phyloP scores from a whole-genome alignment of 768 basidiomycete species.

The Porpolomopsis calyptriformis region DNA sequence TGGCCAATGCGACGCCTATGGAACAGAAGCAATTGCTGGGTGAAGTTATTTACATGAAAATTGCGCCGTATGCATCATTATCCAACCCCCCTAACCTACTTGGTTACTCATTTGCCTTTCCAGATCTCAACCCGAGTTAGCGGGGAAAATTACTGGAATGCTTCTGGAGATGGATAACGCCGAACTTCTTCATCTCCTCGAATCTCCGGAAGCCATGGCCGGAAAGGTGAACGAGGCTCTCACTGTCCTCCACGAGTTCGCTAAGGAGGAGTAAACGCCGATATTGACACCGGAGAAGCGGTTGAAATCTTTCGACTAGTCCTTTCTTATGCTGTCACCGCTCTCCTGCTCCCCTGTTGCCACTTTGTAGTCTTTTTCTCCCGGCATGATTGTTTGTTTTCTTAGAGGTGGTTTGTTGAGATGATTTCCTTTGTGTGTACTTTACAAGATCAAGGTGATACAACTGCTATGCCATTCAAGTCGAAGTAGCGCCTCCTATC shows the following conservation, averaged over 20 bases:
- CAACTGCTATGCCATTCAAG: slow-evolving; percentile 32
- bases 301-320: slow-evolving; percentile 31
- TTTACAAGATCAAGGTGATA: slow-evolving; percentile 46
- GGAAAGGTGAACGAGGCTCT: slow-evolving; percentile 91
- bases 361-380: slow-evolving; percentile 21
- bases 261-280: slow-evolving; percentile 28
- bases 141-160: slow-evolving; percentile 99
- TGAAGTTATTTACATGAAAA: slow-evolving; percentile 91
- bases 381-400: slow-evolving; percentile 15
- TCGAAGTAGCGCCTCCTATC: slow-evolving; percentile 2
- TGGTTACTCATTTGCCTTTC: slow-evolving; percentile 2
- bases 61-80: slow-evolving; percentile 59
- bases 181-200: slow-evolving; percentile 84
- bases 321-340: slow-evolving; percentile 38
- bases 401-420: slow-evolving; percentile 37
- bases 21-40: slow-evolving; percentile 99
- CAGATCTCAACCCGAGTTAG: slow-evolving; percentile 81
- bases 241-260: slow-evolving; percentile 77
- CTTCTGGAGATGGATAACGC: slow-evolving; percentile 97
- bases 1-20: slow-evolving; percentile 51
- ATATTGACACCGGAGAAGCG: neutral
- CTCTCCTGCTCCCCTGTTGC: slow-evolving; percentile 29
- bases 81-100: no score
- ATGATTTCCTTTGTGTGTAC: slow-evolving; percentile 44
- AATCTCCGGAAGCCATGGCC: slow-evolving; percentile 70